Conservation (phyloP, 228 moss, liverwort and hornwort genomes). For the Sphagnum fallax region DNA sequence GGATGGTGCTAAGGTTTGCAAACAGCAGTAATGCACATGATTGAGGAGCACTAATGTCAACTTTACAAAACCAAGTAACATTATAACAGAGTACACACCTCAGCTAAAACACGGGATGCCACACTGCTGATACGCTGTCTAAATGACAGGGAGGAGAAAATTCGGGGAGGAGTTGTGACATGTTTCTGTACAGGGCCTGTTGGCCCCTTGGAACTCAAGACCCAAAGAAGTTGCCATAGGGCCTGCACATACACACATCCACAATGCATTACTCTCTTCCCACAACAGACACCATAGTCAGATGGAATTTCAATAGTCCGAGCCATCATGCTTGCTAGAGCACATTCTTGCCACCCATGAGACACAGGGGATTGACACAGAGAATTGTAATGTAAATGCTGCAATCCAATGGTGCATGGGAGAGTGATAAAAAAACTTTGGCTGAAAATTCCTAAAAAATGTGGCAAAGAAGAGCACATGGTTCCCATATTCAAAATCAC, state of each 20-base stretch:
- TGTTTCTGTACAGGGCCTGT: constrained; percentile 43
- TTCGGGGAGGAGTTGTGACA: constrained; percentile 19
- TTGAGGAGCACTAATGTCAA: neutral
- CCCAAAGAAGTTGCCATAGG: constrained; percentile 92
- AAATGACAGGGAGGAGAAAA: constrained; percentile 48
- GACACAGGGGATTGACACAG: too few relatives aligned
- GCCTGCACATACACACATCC: constrained; percentile 36
- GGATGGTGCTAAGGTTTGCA: too few relatives aligned
- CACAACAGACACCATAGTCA: neutral
- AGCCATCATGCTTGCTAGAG: too few relatives aligned
- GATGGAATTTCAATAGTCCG: too few relatives aligned
- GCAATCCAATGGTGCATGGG: too few relatives aligned
- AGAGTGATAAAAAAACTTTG: too few relatives aligned
- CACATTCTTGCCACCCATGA: too few relatives aligned
- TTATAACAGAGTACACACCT: constrained; percentile 19
- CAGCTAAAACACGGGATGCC: constrained; percentile 55
- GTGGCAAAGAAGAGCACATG: constrained; percentile 4
- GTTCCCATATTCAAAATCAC: constrained; percentile 4
- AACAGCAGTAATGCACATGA: too few relatives aligned
- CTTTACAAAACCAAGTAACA: neutral
- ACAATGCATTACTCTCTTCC: too few relatives aligned
- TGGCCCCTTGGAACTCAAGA: constrained; percentile 52
- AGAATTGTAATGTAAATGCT: too few relatives aligned
- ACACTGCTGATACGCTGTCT: constrained; percentile 53
- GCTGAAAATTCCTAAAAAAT: too few relatives aligned